Conservation (phyloP, 768 basidiomycete genomes). For the Mycena floridula region DNA sequence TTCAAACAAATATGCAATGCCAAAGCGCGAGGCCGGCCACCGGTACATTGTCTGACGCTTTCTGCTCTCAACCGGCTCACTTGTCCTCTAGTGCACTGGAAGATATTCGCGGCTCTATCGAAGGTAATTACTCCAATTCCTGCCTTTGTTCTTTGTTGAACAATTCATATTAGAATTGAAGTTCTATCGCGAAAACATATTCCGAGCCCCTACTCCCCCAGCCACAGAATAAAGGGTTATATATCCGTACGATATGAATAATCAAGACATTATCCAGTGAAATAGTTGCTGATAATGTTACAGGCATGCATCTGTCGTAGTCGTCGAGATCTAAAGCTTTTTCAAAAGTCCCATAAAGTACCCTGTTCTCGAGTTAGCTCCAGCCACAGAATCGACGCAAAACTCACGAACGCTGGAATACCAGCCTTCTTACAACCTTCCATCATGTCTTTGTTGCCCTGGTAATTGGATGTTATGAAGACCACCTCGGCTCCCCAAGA, state of each 20-base stretch:
- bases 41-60: conserved; percentile 32
- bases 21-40: conserved; percentile 38
- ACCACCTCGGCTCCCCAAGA: conserved; percentile 81
- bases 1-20: conserved; percentile 20
- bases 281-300: neutral
- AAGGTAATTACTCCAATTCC: conserved; percentile 34
- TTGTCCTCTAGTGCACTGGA: conserved; percentile 71
- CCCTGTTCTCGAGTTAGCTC: conserved; percentile 37
- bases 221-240: neutral
- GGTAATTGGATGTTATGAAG: conserved; percentile 77
- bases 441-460: conserved; percentile 79
- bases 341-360: conserved; percentile 69
- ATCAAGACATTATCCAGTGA: neutral
- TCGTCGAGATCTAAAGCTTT: neutral
- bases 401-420: conserved; percentile 58
- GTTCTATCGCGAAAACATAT: conserved; percentile 76
- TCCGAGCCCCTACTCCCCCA: conserved; percentile 22
- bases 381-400: no score
- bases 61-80: neutral
- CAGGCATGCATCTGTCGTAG: neutral
- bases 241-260: neutral
- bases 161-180: conserved; percentile 78
- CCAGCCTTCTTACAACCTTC: conserved; percentile 69
- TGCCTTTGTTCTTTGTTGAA: conserved; percentile 1
- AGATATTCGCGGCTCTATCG: conserved; percentile 74